Evolutionary conservation across 345 rosid genomes (phyloP), one percentile per base, ranked within the genome.

Genomic region (Aegle marmelos): DNA sequence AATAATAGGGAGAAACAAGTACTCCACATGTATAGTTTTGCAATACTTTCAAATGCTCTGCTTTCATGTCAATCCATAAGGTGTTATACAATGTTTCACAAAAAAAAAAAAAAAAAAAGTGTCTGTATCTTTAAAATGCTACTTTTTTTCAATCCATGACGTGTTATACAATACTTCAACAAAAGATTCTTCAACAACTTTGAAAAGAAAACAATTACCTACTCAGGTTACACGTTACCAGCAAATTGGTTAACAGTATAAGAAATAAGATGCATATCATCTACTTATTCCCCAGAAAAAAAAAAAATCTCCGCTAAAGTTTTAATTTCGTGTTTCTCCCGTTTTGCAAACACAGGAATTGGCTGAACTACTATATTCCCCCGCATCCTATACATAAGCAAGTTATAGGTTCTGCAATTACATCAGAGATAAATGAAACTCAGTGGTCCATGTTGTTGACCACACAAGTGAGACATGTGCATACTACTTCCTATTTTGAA

Each of bases 31-130:
- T 33, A 53, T 54, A 53, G 4, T 22, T 21, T 16, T 54, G 31
- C 28, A 30, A 28, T 71, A 71, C 39, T 71, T 71, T 71, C 75
- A 71, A n/a, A 56, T n/a, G 45, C 63, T 27, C 63, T 27, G 27
- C 41, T 22, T 54, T 25, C 25, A 54, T 28, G 22, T 56, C 45
- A 72, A 33, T 56, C 58, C 63, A 31, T 6, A 9, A 10, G 31
- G 75, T 33, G 21, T 50, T 50, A 11, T 45, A 45, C 50, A 45
- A 45, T 45, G 16, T 41, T 41, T 41, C 48, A 3, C 37, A 11
- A 41, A 41, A 57, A 37, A 57, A 41, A 6, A 33, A 17, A 11
- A 41, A 41, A 57, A 37, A 57, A 41, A 6, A 33, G 25, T 22
- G 3, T 54, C 36, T 13, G 5, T 10, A 9, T 50, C 25, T 71